phyloP scores from a whole-genome alignment of 768 basidiomycete species.

The Nidularia pulvinata region DNA sequence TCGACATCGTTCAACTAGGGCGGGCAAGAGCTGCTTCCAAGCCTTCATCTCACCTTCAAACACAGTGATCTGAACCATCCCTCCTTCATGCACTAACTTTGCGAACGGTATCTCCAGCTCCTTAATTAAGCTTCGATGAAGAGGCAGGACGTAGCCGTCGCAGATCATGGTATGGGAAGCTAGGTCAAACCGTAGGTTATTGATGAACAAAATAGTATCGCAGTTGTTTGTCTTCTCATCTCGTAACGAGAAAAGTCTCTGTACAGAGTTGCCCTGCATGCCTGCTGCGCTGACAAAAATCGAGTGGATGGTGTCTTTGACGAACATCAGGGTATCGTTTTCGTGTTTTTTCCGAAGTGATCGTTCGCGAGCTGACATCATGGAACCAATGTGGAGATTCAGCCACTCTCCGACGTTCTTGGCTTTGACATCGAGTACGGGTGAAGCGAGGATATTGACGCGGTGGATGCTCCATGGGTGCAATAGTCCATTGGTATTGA shows the following conservation, averaged over 20 bases:
- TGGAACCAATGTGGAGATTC: conserved; percentile 13
- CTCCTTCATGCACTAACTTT: conserved; percentile 1
- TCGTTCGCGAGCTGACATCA: conserved; percentile 15
- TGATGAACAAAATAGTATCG: conserved; percentile 45
- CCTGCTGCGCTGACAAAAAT: conserved; percentile 8
- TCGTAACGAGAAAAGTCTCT: conserved; percentile 6
- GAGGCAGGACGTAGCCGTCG: conserved; percentile 46
- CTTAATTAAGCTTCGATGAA: conserved; percentile 13
- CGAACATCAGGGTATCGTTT: conserved; percentile 16
- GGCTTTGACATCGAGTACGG: conserved; percentile 10
- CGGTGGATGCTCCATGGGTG: conserved; percentile 29
- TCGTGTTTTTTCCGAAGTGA: conserved; percentile 9
- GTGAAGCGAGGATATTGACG: conserved; percentile 21
- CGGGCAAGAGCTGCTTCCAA: conserved; percentile 54
- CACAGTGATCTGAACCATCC: conserved; percentile 11
- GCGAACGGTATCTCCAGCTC: conserved; percentile 13
- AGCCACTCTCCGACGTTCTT: conserved; percentile 10
- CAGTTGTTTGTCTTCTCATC: conserved; percentile 18
- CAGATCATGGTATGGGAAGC: conserved; percentile 48
- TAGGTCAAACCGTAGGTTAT: conserved; percentile 43
- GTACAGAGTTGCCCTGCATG: conserved; percentile 4
- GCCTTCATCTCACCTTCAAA: conserved; percentile 30
- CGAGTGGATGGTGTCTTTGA: conserved; percentile 25
- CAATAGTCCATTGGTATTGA: conserved; percentile 1
- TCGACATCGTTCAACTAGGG: conserved; percentile 51